Evolutionary conservation across 495 filamentous ascomycete genomes (phyloP).

Genomic region (Penicillium cinerascens): DNA sequence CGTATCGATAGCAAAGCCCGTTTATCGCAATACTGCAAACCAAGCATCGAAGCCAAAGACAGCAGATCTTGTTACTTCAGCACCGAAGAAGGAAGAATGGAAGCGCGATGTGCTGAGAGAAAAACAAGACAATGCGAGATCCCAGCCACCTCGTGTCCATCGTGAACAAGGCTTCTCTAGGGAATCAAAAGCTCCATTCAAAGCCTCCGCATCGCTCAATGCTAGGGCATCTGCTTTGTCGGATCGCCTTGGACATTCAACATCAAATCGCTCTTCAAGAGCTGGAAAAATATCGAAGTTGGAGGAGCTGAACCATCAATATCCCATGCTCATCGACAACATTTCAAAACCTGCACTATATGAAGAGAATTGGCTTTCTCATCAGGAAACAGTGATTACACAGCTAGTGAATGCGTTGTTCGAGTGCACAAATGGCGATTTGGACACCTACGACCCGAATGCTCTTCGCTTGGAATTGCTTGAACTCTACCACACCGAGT

Average conservation of each 20-base stretch:
- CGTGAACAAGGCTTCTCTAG: neutral
- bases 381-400: conserved; percentile 60
- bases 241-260: conserved; percentile 13
- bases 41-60: conserved; percentile 5
- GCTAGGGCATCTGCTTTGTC: conserved; percentile 9
- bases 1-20: neutral
- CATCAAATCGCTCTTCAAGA: conserved; percentile 21
- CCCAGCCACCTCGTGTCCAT: neutral
- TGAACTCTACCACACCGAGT: conserved; percentile 51
- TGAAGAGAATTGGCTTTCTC: conserved; percentile 61
- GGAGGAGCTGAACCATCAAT: conserved; percentile 33
- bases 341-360: conserved; percentile 56
- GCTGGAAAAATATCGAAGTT: conserved; percentile 6
- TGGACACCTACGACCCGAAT: conserved; percentile 21
- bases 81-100: neutral
- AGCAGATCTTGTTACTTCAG: conserved; percentile 1
- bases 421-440: conserved; percentile 23
- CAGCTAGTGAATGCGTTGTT: conserved; percentile 60
- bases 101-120: conserved; percentile 10
- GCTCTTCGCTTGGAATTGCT: conserved; percentile 46
- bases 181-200: neutral
- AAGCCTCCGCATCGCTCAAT: conserved; percentile 8
- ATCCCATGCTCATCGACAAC: conserved; percentile 54
- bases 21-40: neutral
- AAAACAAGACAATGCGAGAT: conserved; percentile 10